Evolutionary conservation across 2,329 filamentous ascomycete genomes (phyloP), one percentile per base, ranked within the genome.

Genomic region (Ceratocystis colombiana): DNA sequence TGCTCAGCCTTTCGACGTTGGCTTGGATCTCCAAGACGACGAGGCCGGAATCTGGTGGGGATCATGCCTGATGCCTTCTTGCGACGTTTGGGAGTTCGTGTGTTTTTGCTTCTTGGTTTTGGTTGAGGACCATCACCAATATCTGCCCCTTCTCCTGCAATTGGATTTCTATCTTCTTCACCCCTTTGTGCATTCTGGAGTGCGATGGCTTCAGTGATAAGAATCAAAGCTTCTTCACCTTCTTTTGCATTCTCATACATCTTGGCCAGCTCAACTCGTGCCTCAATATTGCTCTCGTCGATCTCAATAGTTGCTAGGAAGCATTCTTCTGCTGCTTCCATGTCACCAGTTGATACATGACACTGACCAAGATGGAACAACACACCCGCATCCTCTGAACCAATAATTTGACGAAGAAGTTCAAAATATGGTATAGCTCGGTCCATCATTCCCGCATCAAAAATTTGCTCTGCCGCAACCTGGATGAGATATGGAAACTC

Each of bases 51-150:
- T 66, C 77, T 71, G 25, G 74, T 72, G 4, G 76, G 76, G n/a
- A 76, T 77, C 76, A 65, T 77, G 76, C 10, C 74, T 75, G 67
- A 81, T 80, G 69, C 82, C 82, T 33, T 90, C 77, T 48, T 84
- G 79, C 71, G 93, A 82, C 15, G 89, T 85, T 73, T 95, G 87
- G 48, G 87, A 87, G 62, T 89, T 84, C 66, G 90, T 82, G 90
- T 83, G 1, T 91, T 91, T 71, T 90, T 84, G 71, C 90, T 88
- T 28, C 83, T 84, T 76, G 87, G 84, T 69, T 86, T 86, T 59
- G 82, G 82, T 69, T 82, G 90, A 72, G 95, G 96, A 74, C 96
- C 84, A 71, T 88, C 90, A 12, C 90, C 90, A 8, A 96, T 79
- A 71, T 89, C 84, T 37, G 88, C 84, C 50, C 90, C 86, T 44